A percentile compares a stretch with the other conserved stretches of the same genome.
These are phyloP conservation scores for Tympanopsis confertula DNA, from an alignment of 2,329 filamentous ascomycete species.

Conservation along the genomic window DNA sequence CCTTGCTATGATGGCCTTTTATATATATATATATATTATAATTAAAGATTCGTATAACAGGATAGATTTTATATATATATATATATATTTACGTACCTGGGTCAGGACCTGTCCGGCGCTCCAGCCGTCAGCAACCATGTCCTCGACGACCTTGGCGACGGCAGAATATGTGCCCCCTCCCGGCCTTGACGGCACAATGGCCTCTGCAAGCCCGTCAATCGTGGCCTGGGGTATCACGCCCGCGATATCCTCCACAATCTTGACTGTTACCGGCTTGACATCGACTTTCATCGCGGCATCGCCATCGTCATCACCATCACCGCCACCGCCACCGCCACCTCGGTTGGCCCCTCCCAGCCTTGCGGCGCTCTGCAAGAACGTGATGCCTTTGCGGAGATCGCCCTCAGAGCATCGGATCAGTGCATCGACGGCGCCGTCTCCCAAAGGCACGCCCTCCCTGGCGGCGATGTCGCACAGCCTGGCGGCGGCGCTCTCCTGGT, in stretches of 20 bases:
- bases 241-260: constrained; percentile 84
- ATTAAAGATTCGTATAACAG: too few relatives aligned
- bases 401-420: constrained; percentile 83
- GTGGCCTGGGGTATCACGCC: constrained; percentile 76
- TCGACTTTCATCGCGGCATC: constrained; percentile 53
- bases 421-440: constrained; percentile 69
- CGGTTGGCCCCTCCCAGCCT: constrained; percentile 63
- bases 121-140: constrained; percentile 94
- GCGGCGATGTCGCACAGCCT: constrained; percentile 73
- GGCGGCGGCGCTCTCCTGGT: constrained; percentile 70
- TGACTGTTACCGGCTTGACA: constrained; percentile 57
- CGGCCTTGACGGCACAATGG: constrained; percentile 59
- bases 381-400: constrained; percentile 91
- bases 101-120: constrained; percentile 78
- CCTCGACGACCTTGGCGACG: constrained; percentile 70
- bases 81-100: constrained; percentile 42
- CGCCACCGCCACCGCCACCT: constrained; percentile 30
- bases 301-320: constrained; percentile 29
- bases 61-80: neutral
- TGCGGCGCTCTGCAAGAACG: constrained; percentile 89
- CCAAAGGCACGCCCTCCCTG: constrained; percentile 64
- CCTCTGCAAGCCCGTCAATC: constrained; percentile 57
- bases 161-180: constrained; percentile 56
- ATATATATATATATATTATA: neutral
- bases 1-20: constrained; percentile 7